phyloP scores from a whole-genome alignment of 805 yeast species.

The Metschnikowia matae region DNA sequence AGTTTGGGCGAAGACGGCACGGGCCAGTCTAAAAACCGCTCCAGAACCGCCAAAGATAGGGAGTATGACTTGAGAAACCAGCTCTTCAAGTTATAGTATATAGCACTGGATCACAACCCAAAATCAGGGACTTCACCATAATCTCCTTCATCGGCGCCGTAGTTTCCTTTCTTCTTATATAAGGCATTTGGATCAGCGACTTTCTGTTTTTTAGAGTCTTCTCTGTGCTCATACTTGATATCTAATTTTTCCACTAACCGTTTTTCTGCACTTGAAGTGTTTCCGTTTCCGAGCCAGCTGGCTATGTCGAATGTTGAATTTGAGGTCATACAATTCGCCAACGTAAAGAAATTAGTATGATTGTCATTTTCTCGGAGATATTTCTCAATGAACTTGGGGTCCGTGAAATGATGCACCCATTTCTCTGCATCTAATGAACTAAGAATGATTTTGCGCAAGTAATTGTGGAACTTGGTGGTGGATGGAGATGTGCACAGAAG shows the following conservation, averaged over 20 bases:
- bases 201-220: conserved; percentile 17
- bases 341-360: conserved; percentile 30
- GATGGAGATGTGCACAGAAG: conserved; percentile 32
- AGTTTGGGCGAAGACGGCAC: conserved; percentile 41
- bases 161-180: conserved; percentile 17
- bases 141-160: conserved; percentile 24
- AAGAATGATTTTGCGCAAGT: conserved; percentile 8
- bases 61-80: conserved; percentile 37
- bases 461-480: conserved; percentile 21
- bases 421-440: conserved; percentile 8
- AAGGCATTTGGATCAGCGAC: neutral
- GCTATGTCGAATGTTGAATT: conserved; percentile 12
- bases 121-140: conserved; percentile 26
- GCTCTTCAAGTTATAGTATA: conserved; percentile 30
- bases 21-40: conserved; percentile 30
- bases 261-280: conserved; percentile 14
- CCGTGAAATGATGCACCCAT: conserved; percentile 9
- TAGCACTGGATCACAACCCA: conserved; percentile 11
- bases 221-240: conserved; percentile 21
- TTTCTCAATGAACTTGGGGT: conserved; percentile 11
- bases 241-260: conserved; percentile 23
- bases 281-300: conserved; percentile 17
- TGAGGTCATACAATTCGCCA: conserved; percentile 24
- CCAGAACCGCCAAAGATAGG: conserved; percentile 43
- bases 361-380: conserved; percentile 18